phyloP scores from a whole-genome alignment of 2,329 filamentous ascomycete species.

The Ophiocordyceps camponoti-leonardi region DNA sequence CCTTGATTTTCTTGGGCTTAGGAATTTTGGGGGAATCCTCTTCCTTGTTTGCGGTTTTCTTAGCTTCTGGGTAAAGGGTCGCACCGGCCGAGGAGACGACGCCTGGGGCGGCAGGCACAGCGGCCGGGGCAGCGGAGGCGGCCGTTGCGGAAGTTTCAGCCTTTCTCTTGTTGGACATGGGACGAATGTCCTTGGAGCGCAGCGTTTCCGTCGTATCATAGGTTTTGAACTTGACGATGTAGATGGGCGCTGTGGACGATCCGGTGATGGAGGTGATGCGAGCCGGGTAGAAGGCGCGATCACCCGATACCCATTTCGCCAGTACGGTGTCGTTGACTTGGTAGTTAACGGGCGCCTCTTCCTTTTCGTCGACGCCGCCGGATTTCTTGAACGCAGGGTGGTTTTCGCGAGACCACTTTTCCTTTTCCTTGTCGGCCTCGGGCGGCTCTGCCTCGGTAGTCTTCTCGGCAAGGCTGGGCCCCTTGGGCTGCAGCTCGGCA shows the following conservation, averaged over 20 bases:
- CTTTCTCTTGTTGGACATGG: constrained; percentile 68
- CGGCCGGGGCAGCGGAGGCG: constrained; percentile 21
- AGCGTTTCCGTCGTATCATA: constrained; percentile 76
- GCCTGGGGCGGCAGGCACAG: constrained; percentile 15
- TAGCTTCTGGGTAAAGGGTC: constrained; percentile 42
- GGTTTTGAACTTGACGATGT: constrained; percentile 86
- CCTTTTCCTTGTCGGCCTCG: constrained; percentile 39
- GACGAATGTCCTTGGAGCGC: constrained; percentile 67
- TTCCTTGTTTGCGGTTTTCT: constrained; percentile 43
- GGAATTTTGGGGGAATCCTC: constrained; percentile 53
- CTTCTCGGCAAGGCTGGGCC: constrained; percentile 25
- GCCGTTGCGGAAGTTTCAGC: constrained; percentile 54
- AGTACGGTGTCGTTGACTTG: constrained; percentile 79
- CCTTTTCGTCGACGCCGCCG: constrained; percentile 30
- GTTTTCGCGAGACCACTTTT: constrained; percentile 68
- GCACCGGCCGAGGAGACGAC: constrained; percentile 38
- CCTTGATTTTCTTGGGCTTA: constrained; percentile 78
- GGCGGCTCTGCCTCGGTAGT: constrained; percentile 25
- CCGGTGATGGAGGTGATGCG: constrained; percentile 89
- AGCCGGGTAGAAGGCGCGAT: constrained; percentile 80
- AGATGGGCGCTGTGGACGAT: constrained; percentile 77
- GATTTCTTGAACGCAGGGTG: constrained; percentile 57
- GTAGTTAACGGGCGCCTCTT: constrained; percentile 41
- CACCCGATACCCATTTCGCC: constrained; percentile 80
- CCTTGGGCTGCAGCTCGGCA: constrained; percentile 51